These are phyloP conservation scores for Smittium culicis DNA, from an alignment of 371 early-diverging fungal species.

Conservation along the genomic window DNA sequence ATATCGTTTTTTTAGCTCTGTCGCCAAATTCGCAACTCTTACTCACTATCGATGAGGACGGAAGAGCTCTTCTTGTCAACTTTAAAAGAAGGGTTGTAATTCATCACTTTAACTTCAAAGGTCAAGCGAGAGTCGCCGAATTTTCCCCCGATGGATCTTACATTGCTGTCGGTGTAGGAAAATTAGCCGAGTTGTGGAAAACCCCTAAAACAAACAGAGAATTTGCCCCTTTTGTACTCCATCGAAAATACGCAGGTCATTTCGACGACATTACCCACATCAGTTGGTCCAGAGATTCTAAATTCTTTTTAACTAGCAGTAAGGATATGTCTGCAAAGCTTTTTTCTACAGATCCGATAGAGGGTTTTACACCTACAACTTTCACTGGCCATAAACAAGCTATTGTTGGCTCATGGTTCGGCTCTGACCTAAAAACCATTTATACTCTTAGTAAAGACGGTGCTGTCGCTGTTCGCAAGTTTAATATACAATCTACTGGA, in stretches of 20 bases:
- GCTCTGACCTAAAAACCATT: slow-evolving; percentile 57
- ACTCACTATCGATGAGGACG: slow-evolving; percentile 85
- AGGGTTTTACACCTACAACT: slow-evolving; percentile 45
- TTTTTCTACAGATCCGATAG: slow-evolving; percentile 50
- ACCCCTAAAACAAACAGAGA: slow-evolving; percentile 82
- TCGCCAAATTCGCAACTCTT: slow-evolving; percentile 78
- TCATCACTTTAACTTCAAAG: slow-evolving; percentile 77
- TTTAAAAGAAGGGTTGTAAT: slow-evolving; percentile 65
- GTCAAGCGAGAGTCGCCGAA: slow-evolving; percentile 56
- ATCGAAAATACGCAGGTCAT: slow-evolving; percentile 65
- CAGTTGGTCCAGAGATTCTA: slow-evolving; percentile 75
- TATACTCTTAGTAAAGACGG: slow-evolving; percentile 85
- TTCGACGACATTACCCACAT: slow-evolving; percentile 75
- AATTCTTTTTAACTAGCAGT: slow-evolving; percentile 62
- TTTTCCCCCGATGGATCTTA: slow-evolving; percentile 63
- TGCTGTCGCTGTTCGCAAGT: slow-evolving; percentile 70
- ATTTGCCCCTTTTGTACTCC: slow-evolving; percentile 79
- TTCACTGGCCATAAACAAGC: slow-evolving; percentile 75
- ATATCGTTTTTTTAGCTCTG: slow-evolving; percentile 75
- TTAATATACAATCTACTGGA: slow-evolving; percentile 33
- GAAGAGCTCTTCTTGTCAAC: slow-evolving; percentile 75
- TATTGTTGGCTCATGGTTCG: slow-evolving; percentile 85
- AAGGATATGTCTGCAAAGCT: slow-evolving; percentile 86
- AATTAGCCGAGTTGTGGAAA: slow-evolving; percentile 79
- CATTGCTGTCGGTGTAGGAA: slow-evolving; percentile 77